These are phyloP conservation scores for Rhodamnia rubescens DNA, from an alignment of 345 rosid genomes.

Conservation along the genomic window DNA sequence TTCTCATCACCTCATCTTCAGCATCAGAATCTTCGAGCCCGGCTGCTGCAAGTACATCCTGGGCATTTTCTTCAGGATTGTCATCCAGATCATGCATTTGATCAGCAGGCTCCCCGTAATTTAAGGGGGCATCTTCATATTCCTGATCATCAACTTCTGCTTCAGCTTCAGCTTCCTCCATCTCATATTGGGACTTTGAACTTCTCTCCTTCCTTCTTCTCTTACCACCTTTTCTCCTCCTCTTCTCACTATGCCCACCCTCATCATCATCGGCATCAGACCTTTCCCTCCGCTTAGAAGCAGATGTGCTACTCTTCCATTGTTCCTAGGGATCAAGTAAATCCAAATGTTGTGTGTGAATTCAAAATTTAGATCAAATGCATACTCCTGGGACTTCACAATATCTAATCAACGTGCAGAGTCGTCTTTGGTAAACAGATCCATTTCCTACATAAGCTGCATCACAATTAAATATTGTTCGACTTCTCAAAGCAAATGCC, in stretches of 20 bases:
- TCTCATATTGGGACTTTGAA: conserved; percentile 62
- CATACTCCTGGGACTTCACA: not conserved
- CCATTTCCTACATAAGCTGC: not conserved
- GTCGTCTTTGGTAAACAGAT: not conserved
- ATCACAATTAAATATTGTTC: not conserved
- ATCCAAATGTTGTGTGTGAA: not conserved
- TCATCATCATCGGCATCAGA: conserved; percentile 73
- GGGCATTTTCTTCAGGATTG: conserved; percentile 58
- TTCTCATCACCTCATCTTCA: conserved; percentile 46
- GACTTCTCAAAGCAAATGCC: not conserved
- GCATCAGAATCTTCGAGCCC: conserved; percentile 92
- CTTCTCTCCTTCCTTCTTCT: conserved; percentile 81
- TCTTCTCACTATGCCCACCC: conserved; percentile 73
- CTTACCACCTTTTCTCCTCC: conserved; percentile 85
- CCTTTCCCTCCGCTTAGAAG: conserved; percentile 77
- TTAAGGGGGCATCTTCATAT: conserved; percentile 55
- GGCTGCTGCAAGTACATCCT: conserved; percentile 81
- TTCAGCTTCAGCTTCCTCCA: conserved; percentile 63
- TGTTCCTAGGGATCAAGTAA: conserved; percentile 52
- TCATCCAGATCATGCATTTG: conserved; percentile 41
- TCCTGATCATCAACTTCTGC: conserved; percentile 69
- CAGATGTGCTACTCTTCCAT: conserved; percentile 75
- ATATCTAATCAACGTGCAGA: not conserved
- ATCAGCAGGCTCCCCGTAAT: conserved; percentile 32
- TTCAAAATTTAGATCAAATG: not conserved